These are phyloP conservation scores for Gamarada debralockiae DNA, from an alignment of 495 filamentous ascomycete genomes.

Conservation along the genomic window DNA sequence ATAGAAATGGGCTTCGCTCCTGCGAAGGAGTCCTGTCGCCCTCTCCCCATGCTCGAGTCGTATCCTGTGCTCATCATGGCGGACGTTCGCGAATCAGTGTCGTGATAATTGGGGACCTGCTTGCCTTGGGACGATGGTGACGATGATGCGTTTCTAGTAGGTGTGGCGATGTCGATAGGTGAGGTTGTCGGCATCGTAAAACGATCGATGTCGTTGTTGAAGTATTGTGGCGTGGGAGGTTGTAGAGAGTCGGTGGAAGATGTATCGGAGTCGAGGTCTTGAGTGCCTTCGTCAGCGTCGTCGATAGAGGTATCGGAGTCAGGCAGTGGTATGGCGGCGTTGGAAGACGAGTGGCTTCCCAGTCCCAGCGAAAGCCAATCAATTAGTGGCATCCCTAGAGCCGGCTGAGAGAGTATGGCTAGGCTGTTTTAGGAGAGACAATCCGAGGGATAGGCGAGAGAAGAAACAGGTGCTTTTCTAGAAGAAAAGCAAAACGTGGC, in stretches of 20 bases:
- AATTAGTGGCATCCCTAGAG: too few relatives aligned
- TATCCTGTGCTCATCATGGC: slow-evolving; percentile 57
- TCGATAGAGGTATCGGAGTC: neutral
- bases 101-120: slow-evolving; percentile 42
- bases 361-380: too few relatives aligned
- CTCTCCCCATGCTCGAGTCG: slow-evolving; percentile 47
- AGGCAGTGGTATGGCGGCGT: neutral
- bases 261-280: slow-evolving; percentile 13
- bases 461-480: too few relatives aligned
- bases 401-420: too few relatives aligned
- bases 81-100: slow-evolving; percentile 31
- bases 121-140: slow-evolving; percentile 52
- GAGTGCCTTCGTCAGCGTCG: neutral
- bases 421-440: too few relatives aligned
- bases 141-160: slow-evolving; percentile 53
- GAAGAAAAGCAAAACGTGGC: neutral
- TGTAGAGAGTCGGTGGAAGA: slow-evolving; percentile 11
- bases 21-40: slow-evolving; percentile 71
- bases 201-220: slow-evolving; percentile 1
- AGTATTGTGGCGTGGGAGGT: slow-evolving; percentile 16
- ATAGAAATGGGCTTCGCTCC: slow-evolving; percentile 82
- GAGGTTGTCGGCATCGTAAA: slow-evolving; percentile 26
- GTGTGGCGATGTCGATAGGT: slow-evolving; percentile 63
- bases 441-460: too few relatives aligned
- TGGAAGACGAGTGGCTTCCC: neutral